Percentiles rank a stretch among this genome's conserved stretches.
Conservation (phyloP, 2,329 filamentous ascomycete species). For the Pseudogymnoascus verrucosus region DNA sequence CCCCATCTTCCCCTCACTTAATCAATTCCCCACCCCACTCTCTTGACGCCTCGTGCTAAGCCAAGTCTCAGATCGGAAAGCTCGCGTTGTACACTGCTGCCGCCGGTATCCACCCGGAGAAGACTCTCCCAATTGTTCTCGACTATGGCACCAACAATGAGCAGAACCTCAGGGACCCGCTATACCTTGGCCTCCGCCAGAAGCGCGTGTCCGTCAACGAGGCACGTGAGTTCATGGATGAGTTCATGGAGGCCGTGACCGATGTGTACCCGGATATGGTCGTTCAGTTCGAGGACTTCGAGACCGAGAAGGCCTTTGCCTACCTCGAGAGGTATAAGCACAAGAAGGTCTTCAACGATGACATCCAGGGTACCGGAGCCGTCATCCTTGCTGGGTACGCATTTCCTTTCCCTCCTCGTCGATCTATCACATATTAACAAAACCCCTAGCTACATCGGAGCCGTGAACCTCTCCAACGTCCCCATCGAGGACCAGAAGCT, state of each 20-base stretch:
- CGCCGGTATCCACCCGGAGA: conserved; percentile 85
- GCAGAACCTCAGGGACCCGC: conserved; percentile 55
- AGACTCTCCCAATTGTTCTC: conserved; percentile 65
- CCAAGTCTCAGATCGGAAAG: conserved; percentile 64
- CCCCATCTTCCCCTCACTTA: conserved; percentile 1
- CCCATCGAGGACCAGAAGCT: conserved; percentile 85
- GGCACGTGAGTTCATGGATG: conserved; percentile 89
- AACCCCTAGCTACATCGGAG: conserved; percentile 48
- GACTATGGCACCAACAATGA: conserved; percentile 62
- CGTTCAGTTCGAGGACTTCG: conserved; percentile 96
- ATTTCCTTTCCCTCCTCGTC: background rate
- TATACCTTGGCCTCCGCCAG: conserved; percentile 85
- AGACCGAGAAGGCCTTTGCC: conserved; percentile 84
- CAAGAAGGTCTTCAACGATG: conserved; percentile 97
- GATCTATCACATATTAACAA: conserved; percentile 44
- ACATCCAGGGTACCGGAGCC: conserved; percentile 94
- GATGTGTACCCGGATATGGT: conserved; percentile 60
- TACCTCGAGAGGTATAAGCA: conserved; percentile 85
- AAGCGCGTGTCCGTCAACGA: conserved; percentile 71
- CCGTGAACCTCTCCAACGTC: conserved; percentile 77
- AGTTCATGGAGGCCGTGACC: conserved; percentile 87
- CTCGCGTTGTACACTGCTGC: conserved; percentile 90
- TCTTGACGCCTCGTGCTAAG: background rate
- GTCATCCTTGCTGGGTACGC: conserved; percentile 80
- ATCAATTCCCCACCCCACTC: background rate